phyloP scores from a whole-genome alignment of 176 grass and related monocot genomes.

The Guadua angustifolia region DNA sequence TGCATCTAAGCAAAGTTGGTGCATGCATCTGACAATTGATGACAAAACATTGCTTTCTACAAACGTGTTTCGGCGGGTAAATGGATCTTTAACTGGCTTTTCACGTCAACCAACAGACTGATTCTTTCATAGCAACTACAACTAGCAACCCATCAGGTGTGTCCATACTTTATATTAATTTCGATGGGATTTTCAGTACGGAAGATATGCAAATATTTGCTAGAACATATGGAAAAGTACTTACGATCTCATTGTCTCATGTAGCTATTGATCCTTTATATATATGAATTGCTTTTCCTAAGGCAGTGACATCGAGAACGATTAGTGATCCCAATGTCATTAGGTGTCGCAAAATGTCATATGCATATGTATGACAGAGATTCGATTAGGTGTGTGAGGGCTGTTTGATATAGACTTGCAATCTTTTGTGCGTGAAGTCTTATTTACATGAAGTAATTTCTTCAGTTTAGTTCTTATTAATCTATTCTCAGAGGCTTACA shows the following conservation, averaged over 20 bases:
- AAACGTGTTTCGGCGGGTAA: neutral
- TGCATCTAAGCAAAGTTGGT: neutral
- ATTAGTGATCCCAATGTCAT: neutral
- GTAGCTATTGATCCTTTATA: neutral
- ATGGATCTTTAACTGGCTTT: neutral
- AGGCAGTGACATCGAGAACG: neutral
- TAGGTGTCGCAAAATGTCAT: neutral
- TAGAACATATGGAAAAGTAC: neutral
- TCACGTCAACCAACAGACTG: neutral
- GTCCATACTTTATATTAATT: neutral
- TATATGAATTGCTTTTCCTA: neutral
- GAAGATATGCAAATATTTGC: neutral
- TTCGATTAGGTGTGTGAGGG: neutral
- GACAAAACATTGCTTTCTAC: slow-evolving; percentile 26
- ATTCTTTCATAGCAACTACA: neutral
- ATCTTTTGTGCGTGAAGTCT: neutral
- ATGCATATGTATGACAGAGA: neutral
- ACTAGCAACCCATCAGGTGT: neutral
- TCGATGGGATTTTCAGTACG: neutral
- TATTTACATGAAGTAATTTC: neutral
- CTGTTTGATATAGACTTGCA: neutral
- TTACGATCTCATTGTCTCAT: neutral
- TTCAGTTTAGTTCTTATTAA: neutral
- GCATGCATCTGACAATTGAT: neutral
- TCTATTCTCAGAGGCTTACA: neutral